These are phyloP conservation scores for Pseudocercospora fijiensis DNA, from an alignment of 2,329 filamentous ascomycete species.

Conservation along the genomic window DNA sequence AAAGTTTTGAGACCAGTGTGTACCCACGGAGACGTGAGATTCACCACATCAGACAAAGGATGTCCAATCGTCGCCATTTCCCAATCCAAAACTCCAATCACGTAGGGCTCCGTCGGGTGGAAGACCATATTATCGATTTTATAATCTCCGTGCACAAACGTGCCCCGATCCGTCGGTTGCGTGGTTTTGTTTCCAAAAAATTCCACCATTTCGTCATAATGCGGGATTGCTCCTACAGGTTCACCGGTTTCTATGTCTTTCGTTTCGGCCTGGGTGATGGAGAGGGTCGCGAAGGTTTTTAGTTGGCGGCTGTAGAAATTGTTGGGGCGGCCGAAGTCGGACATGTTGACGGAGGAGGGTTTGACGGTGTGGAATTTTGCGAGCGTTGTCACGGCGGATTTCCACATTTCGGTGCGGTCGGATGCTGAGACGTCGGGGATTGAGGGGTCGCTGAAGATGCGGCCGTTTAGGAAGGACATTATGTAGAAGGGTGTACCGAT, in stretches of 20 bases:
- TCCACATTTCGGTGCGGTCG: constrained; percentile 80
- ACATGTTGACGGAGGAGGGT: constrained; percentile 65
- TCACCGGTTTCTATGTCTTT: constrained; percentile 73
- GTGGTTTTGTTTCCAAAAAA: constrained; percentile 74
- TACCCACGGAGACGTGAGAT: constrained; percentile 59
- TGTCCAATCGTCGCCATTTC: constrained; percentile 99
- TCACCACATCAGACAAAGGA: constrained; percentile 85
- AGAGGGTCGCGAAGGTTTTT: constrained; percentile 76
- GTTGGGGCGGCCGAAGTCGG: constrained; percentile 66
- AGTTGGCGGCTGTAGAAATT: constrained; percentile 88
- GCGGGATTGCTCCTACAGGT: constrained; percentile 77
- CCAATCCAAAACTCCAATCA: constrained; percentile 95
- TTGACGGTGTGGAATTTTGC: constrained; percentile 80
- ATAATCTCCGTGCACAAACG: constrained; percentile 91
- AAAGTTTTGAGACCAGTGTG: constrained; percentile 42
- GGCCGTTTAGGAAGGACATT: constrained; percentile 92
- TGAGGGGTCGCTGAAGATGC: constrained; percentile 86
- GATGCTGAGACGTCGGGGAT: constrained; percentile 69
- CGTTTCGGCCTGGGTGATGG: constrained; percentile 70
- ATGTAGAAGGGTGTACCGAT: constrained; percentile 94
- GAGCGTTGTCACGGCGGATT: constrained; percentile 76
- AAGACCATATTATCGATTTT: constrained; percentile 72
- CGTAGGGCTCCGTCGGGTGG: constrained; percentile 79
- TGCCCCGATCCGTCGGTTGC: constrained; percentile 74
- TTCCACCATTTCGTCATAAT: constrained; percentile 73